Percentiles rank a stretch among this genome's conserved stretches.
Evolutionary conservation across 495 filamentous ascomycete genomes (phyloP).

Genomic region (Letharia columbiana): DNA sequence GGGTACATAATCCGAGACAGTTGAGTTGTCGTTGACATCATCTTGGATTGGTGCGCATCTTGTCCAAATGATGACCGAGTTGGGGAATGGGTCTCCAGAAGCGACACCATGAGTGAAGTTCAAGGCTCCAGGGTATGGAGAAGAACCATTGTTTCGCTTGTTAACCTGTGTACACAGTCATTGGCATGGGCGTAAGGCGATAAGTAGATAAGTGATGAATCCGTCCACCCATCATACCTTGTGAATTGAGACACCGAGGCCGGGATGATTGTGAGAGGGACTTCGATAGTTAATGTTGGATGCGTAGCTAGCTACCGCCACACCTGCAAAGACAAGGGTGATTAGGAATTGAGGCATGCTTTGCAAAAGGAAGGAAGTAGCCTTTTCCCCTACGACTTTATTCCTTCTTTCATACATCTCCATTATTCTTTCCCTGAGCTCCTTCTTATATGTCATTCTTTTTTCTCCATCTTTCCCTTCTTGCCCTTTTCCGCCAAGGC

Average conservation of each 20-base stretch:
- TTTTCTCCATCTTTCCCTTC: no score
- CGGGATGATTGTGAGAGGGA: slow-evolving; percentile 52
- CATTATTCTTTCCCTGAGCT: background rate
- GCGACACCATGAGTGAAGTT: slow-evolving; percentile 42
- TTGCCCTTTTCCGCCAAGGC: no score
- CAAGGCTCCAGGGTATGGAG: slow-evolving; percentile 38
- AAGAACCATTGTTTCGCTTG: slow-evolving; percentile 33
- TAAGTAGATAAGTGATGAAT: slow-evolving; percentile 17
- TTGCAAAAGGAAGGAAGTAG: background rate
- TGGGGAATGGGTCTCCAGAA: slow-evolving; percentile 52
- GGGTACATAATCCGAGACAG: slow-evolving; percentile 47
- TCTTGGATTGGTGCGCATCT: slow-evolving; percentile 46
- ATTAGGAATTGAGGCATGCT: slow-evolving; percentile 21
- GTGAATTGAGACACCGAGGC: slow-evolving; percentile 47
- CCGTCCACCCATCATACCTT: slow-evolving; percentile 31
- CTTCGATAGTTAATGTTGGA: slow-evolving; percentile 51
- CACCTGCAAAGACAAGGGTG: slow-evolving; percentile 13
- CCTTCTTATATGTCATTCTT: no score
- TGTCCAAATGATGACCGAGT: slow-evolving; percentile 61
- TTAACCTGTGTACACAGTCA: slow-evolving; percentile 24
- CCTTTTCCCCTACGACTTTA: background rate
- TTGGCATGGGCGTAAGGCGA: slow-evolving; percentile 21
- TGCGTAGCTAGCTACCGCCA: slow-evolving; percentile 23
- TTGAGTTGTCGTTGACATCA: slow-evolving; percentile 50
- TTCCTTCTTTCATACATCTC: no score